Conservation (phyloP, 441 rosid genomes). For the Isatis lusitanica region DNA sequence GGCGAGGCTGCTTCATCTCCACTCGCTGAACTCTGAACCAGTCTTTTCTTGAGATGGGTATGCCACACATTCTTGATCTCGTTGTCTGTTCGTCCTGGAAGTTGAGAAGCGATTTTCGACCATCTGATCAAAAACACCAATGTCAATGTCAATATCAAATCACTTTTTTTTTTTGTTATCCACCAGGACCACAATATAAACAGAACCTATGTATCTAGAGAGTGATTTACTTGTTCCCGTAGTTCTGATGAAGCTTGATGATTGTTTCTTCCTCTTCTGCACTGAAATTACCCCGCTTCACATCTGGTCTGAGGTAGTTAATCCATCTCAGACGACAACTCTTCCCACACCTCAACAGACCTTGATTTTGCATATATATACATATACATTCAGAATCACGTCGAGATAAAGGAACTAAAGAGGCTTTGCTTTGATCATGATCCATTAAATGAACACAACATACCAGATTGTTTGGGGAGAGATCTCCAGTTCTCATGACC, state of each 20-base stretch:
- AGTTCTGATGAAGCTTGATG: slow-evolving; percentile 47
- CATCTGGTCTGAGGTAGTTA: slow-evolving; percentile 69
- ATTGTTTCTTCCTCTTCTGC: slow-evolving; percentile 57
- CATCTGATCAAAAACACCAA: slow-evolving; percentile 37
- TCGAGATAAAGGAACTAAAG: not conserved
- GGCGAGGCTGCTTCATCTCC: slow-evolving; percentile 38
- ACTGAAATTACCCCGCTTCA: slow-evolving; percentile 65
- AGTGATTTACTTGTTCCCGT: slow-evolving; percentile 60
- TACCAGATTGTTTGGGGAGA: slow-evolving; percentile 70
- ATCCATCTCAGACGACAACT: slow-evolving; percentile 81
- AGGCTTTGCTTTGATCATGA: slow-evolving; percentile 8
- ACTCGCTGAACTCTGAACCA: slow-evolving; percentile 32
- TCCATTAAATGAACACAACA: slow-evolving; percentile 10
- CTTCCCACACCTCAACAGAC: slow-evolving; percentile 68
- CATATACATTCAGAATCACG: slow-evolving; percentile 4
- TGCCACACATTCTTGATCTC: slow-evolving; percentile 78
- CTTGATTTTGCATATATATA: slow-evolving; percentile 27
- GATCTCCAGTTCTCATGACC: slow-evolving; percentile 78
- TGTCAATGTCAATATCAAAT: not conserved
- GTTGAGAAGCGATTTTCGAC: slow-evolving; percentile 59
- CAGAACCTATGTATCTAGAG: not conserved
- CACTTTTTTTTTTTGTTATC: not conserved
- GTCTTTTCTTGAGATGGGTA: slow-evolving; percentile 56
- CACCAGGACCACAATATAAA: not conserved
- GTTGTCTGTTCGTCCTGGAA: slow-evolving; percentile 61